A percentile compares a stretch with the other conserved stretches of the same genome.
These are phyloP conservation scores for Candida alai DNA, from an alignment of 805 yeast species.

Conservation along the genomic window DNA sequence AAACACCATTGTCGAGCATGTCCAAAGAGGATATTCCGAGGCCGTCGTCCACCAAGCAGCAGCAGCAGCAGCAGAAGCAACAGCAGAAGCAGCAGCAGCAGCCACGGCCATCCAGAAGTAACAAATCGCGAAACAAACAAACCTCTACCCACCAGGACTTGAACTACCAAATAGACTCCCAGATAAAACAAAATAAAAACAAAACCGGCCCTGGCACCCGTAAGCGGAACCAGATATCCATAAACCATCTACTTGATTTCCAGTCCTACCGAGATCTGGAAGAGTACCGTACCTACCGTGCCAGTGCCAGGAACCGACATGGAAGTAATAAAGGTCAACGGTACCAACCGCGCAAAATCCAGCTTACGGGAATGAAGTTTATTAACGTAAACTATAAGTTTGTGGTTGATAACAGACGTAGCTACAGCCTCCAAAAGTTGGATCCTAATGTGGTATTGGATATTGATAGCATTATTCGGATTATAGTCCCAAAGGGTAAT, in stretches of 20 bases:
- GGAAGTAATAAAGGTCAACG: no score
- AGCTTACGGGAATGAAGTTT: constrained; percentile 59
- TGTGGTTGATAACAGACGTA: constrained; percentile 62
- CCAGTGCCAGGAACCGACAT: constrained; percentile 15
- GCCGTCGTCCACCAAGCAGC: no score
- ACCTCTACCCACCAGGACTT: not conserved
- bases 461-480: constrained; percentile 58
- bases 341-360: constrained; percentile 25
- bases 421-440: constrained; percentile 52
- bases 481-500: constrained; percentile 69
- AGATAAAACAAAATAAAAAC: constrained; percentile 13
- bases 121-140: no score
- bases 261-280: constrained; percentile 39
- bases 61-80: no score
- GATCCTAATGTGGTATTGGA: constrained; percentile 79
- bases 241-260: constrained; percentile 66
- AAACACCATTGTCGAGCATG: no score
- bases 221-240: constrained; percentile 15
- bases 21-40: no score
- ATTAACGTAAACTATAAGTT: constrained; percentile 84
- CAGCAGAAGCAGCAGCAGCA: no score
- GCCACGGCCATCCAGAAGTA: no score
- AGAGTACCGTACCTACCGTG: constrained; percentile 10
- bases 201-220: constrained; percentile 8
- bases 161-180: constrained; percentile 11